Evolutionary conservation across 495 filamentous ascomycete species (phyloP).

Genomic region (Penicillium mononematosum): DNA sequence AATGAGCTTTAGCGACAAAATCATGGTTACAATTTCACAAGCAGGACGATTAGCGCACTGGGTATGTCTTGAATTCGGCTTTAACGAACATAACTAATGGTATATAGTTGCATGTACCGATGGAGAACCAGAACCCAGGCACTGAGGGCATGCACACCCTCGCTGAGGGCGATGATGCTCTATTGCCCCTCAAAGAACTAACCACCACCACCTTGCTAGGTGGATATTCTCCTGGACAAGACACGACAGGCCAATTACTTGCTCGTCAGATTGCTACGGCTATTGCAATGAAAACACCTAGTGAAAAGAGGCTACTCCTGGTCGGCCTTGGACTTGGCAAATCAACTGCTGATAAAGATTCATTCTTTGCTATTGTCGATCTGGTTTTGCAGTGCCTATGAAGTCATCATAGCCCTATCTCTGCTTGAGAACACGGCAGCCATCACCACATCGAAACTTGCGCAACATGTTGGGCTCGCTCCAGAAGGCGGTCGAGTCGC

Average conservation of each 20-base stretch:
- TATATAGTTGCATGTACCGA: slow-evolving; percentile 78
- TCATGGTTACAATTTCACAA: slow-evolving; percentile 86
- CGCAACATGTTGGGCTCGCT: not conserved
- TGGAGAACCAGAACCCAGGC: slow-evolving; percentile 64
- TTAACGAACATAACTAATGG: slow-evolving; percentile 14
- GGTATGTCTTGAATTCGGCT: slow-evolving; percentile 51
- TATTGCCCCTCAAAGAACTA: slow-evolving; percentile 75
- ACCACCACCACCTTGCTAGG: slow-evolving; percentile 88
- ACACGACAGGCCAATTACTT: slow-evolving; percentile 81
- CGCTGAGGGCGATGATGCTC: slow-evolving; percentile 51
- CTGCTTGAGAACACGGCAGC: not conserved
- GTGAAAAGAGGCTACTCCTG: slow-evolving; percentile 76
- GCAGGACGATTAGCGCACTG: slow-evolving; percentile 85
- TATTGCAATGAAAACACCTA: slow-evolving; percentile 65
- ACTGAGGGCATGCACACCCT: slow-evolving; percentile 48
- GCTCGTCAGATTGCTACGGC: slow-evolving; percentile 84
- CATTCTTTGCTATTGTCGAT: slow-evolving; percentile 81
- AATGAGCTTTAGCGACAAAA: slow-evolving; percentile 83
- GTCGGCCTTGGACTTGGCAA: slow-evolving; percentile 77
- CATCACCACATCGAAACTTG: not conserved
- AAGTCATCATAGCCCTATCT: slow-evolving; percentile 3
- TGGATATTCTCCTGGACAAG: slow-evolving; percentile 73
- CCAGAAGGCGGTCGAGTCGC: not conserved
- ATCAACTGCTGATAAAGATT: slow-evolving; percentile 60
- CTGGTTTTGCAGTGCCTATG: slow-evolving; percentile 68